These are phyloP conservation scores for Lasiosphaeria hispida DNA, from an alignment of 495 filamentous ascomycete genomes.

Conservation along the genomic window DNA sequence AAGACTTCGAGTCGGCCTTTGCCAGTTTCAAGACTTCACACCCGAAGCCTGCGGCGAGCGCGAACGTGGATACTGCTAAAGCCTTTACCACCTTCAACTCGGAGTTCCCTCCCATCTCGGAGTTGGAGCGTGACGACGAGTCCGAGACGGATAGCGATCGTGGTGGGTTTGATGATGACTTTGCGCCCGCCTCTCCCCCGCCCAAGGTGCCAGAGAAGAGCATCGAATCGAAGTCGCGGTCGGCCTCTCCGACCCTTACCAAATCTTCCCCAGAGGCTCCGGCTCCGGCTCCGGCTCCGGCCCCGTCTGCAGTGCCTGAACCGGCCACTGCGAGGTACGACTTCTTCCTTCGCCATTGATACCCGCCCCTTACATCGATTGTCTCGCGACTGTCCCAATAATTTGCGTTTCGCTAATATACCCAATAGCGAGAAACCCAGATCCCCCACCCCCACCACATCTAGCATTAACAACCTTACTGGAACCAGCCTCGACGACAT, in stretches of 20 bases:
- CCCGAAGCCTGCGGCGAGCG: slow-evolving; percentile 15
- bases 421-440: slow-evolving; percentile 28
- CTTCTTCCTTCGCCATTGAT: slow-evolving; percentile 1
- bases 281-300: slow-evolving; percentile 9
- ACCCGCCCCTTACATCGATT: not conserved
- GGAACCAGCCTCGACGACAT: slow-evolving; percentile 31
- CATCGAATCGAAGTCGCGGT: slow-evolving; percentile 15
- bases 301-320: slow-evolving; percentile 21
- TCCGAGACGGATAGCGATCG: slow-evolving; percentile 74
- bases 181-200: slow-evolving; percentile 69
- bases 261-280: slow-evolving; percentile 20
- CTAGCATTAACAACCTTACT: slow-evolving; percentile 17
- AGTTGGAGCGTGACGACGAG: slow-evolving; percentile 72
- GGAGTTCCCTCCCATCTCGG: slow-evolving; percentile 95
- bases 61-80: slow-evolving; percentile 32
- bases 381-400: slow-evolving; percentile 2
- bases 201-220: slow-evolving; percentile 34
- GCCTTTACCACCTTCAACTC: slow-evolving; percentile 48
- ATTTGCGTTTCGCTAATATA: too few relatives aligned
- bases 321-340: slow-evolving; percentile 28
- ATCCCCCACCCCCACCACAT: slow-evolving; percentile 19
- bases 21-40: slow-evolving; percentile 52
- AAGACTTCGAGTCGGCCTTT: slow-evolving; percentile 76
- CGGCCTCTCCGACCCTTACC: slow-evolving; percentile 24
- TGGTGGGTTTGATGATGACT: slow-evolving; percentile 88